Percentiles rank a stretch among this genome's conserved stretches.
Evolutionary conservation across 2,329 filamentous ascomycete species (phyloP).

Genomic region (Aspergillus sp.): DNA sequence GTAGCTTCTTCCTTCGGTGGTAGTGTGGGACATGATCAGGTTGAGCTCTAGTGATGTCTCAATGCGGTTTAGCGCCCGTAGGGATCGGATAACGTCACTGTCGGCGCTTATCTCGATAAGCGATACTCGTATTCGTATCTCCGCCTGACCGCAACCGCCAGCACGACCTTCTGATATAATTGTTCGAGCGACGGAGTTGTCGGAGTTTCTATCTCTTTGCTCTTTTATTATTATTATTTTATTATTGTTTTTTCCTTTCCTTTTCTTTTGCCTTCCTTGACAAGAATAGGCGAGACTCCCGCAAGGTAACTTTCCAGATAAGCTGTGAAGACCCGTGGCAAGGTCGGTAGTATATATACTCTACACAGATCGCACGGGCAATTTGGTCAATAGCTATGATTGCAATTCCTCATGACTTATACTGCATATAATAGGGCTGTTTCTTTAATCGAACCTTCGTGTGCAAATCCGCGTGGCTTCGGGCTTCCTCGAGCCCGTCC

Average conservation of each 20-base stretch:
- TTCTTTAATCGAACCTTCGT: no score
- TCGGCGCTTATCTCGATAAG: conserved; percentile 5
- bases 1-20: background rate
- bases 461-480: background rate
- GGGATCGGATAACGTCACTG: conserved; percentile 20
- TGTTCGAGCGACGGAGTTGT: no score
- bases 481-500: background rate
- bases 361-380: background rate
- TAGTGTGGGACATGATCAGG: background rate
- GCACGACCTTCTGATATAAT: background rate
- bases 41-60: background rate
- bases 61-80: background rate
- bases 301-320: no score
- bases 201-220: no score
- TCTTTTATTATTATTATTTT: no score
- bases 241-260: background rate
- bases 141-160: background rate
- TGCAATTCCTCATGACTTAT: no score
- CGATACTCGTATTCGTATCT: conserved; percentile 1
- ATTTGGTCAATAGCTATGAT: background rate
- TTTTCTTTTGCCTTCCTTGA: background rate
- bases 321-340: background rate
- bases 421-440: no score
- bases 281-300: no score
- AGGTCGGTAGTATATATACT: background rate